These are phyloP conservation scores for Fusarium marasasianum DNA, from an alignment of 2,329 filamentous ascomycete species.

Conservation along the genomic window DNA sequence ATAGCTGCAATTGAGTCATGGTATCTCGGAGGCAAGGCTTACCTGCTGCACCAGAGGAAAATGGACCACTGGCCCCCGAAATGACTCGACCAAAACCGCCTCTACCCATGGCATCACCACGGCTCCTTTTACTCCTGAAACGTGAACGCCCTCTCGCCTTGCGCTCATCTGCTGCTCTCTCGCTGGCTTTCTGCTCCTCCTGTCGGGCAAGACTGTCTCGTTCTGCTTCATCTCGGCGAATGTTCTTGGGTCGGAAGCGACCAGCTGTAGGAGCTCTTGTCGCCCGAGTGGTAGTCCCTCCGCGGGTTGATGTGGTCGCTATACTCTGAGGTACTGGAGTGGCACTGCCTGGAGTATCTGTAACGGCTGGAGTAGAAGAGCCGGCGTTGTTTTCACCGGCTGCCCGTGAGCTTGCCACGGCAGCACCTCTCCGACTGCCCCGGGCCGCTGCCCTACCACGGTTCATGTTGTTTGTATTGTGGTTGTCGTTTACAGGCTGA, in stretches of 20 bases:
- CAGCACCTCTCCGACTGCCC: conserved; percentile 46
- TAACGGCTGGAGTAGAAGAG: conserved; percentile 20
- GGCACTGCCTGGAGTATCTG: conserved; percentile 30
- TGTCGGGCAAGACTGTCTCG: conserved; percentile 57
- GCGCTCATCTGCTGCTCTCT: conserved; percentile 53
- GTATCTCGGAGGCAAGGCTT: conserved; percentile 18
- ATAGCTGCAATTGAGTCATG: neutral
- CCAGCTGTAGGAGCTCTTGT: conserved; percentile 49
- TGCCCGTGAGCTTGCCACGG: conserved; percentile 39
- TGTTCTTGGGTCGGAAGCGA: conserved; percentile 59
- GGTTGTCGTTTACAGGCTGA: too few relatives aligned
- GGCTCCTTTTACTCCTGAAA: conserved; percentile 54
- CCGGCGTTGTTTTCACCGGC: conserved; percentile 31
- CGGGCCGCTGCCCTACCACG: conserved; percentile 47
- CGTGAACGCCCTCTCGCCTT: conserved; percentile 51
- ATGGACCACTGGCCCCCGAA: conserved; percentile 52
- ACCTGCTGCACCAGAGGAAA: conserved; percentile 47
- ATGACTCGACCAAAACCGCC: conserved; percentile 50
- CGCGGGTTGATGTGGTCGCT: conserved; percentile 44
- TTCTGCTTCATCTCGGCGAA: conserved; percentile 61
- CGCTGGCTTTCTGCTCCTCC: conserved; percentile 55
- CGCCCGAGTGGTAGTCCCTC: conserved; percentile 48
- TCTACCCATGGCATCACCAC: conserved; percentile 57
- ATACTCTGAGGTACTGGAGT: conserved; percentile 27
- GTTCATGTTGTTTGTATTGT: conserved; percentile 42